phyloP scores from a whole-genome alignment of 352 stramenopile genomes.

The Globisporangium echinulatum region DNA sequence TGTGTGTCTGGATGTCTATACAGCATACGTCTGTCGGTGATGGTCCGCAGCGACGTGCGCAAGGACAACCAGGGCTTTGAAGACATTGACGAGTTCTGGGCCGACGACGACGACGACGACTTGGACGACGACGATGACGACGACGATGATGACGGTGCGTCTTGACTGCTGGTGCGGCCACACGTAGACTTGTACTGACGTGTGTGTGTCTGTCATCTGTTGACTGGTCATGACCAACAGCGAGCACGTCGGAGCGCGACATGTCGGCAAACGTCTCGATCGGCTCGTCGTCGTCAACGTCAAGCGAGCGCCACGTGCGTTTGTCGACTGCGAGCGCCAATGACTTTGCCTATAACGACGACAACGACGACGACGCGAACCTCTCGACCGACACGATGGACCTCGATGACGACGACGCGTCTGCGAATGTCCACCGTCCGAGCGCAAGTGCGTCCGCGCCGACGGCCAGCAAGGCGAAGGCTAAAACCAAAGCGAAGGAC shows the following conservation, averaged over 20 bases:
- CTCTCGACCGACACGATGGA: constrained; percentile 20
- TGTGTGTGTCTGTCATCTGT: constrained; percentile 9
- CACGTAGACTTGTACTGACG: background rate
- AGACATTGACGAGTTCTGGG: constrained; percentile 86
- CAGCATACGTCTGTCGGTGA: constrained; percentile 38
- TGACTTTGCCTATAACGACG: constrained; percentile 11
- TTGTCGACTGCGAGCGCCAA: constrained; percentile 29
- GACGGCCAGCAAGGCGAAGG: background rate
- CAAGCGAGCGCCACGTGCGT: constrained; percentile 43
- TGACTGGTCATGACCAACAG: background rate
- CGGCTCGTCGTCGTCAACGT: constrained; percentile 15
- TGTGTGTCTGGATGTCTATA: background rate
- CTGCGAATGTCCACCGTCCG: too few species aligned
- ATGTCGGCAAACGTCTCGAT: constrained; percentile 23
- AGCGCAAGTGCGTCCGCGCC: too few species aligned
- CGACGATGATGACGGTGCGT: constrained; percentile 8
- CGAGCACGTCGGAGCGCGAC: constrained; percentile 38
- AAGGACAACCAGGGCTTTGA: constrained; percentile 79
- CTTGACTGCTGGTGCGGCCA: background rate
- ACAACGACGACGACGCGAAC: constrained; percentile 12
- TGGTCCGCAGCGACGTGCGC: constrained; percentile 58
- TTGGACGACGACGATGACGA: constrained; percentile 26
- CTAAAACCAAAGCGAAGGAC: background rate
- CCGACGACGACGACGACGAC: constrained; percentile 36
- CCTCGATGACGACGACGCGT: constrained; percentile 9